phyloP scores from a whole-genome alignment of 768 basidiomycete species.

The Vararia minispora region DNA sequence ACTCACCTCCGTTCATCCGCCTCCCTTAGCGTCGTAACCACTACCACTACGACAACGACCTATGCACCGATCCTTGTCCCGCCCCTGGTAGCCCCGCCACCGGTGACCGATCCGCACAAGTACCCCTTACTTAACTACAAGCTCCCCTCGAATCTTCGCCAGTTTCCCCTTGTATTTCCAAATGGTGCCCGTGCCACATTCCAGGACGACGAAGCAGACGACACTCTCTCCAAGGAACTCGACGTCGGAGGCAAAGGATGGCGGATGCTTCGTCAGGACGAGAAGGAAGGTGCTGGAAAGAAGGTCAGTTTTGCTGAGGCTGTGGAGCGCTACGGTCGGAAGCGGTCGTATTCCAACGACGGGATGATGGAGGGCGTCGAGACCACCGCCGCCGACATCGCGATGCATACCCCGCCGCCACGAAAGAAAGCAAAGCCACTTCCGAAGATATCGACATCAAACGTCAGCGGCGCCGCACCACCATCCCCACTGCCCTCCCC shows the following conservation, averaged over 20 bases:
- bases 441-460: constrained; percentile 46
- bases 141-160: constrained; percentile 61
- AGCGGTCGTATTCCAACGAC: constrained; percentile 43
- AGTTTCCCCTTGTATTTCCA: constrained; percentile 72
- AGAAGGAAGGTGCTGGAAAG: constrained; percentile 34
- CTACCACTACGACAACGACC: constrained; percentile 83
- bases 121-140: constrained; percentile 71
- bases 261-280: constrained; percentile 64
- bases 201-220: constrained; percentile 53
- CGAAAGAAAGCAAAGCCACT: constrained; percentile 69
- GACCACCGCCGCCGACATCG: constrained; percentile 36
- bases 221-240: constrained; percentile 65
- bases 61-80: constrained; percentile 85
- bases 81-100: constrained; percentile 53
- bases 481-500: constrained; percentile 81
- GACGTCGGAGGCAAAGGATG: constrained; percentile 58
- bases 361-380: constrained; percentile 70
- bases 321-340: constrained; percentile 67
- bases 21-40: constrained; percentile 63
- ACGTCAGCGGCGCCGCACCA: constrained; percentile 64
- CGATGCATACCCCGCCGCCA: constrained; percentile 39
- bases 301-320: constrained; percentile 66
- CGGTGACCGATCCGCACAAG: constrained; percentile 67
- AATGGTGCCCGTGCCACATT: constrained; percentile 75
- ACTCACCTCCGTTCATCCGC: constrained; percentile 1